Conservation (phyloP, 768 basidiomycete species). For the Filobasidium floriforme region DNA sequence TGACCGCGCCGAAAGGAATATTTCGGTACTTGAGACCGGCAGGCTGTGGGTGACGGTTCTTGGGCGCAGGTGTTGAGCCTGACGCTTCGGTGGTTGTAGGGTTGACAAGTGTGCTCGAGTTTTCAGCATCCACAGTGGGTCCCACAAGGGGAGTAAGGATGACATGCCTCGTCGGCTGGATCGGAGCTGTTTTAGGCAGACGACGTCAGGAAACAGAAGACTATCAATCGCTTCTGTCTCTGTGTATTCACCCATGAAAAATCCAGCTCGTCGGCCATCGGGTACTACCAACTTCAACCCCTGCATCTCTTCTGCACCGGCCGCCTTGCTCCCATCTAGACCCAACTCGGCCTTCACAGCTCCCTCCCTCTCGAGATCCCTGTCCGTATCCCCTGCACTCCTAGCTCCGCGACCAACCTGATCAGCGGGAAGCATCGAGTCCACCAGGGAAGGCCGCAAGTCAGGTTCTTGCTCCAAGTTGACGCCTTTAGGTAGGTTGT, state of each 20-base stretch:
- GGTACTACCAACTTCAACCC: conserved; percentile 39
- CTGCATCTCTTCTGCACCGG: conserved; percentile 41
- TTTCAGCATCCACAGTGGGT: conserved; percentile 1
- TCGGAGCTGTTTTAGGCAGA: conserved; percentile 28
- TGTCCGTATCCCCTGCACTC: conserved; percentile 6
- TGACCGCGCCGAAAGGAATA: conserved; percentile 29
- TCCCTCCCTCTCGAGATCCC: conserved; percentile 26
- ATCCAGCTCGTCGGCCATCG: conserved; percentile 26
- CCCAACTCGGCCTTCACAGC: conserved; percentile 25
- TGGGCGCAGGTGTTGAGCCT: conserved; percentile 8
- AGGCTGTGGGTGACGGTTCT: conserved; percentile 34
- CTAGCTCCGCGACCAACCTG: conserved; percentile 17
- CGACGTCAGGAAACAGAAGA: neutral
- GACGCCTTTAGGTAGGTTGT: neutral
- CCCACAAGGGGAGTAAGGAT: conserved; percentile 22
- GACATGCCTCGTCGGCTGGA: conserved; percentile 33
- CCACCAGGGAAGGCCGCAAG: conserved; percentile 30
- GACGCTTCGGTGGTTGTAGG: conserved; percentile 15
- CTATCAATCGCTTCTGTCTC: neutral
- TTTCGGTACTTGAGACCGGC: conserved; percentile 43
- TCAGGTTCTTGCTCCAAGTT: conserved; percentile 25
- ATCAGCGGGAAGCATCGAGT: conserved; percentile 26
- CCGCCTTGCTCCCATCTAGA: conserved; percentile 11
- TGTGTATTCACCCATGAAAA: conserved; percentile 35
- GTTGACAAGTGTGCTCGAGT: conserved; percentile 5